These are phyloP conservation scores for Rhizophlyctis rosea DNA, from an alignment of 192 early-diverging fungal species.

Conservation along the genomic window DNA sequence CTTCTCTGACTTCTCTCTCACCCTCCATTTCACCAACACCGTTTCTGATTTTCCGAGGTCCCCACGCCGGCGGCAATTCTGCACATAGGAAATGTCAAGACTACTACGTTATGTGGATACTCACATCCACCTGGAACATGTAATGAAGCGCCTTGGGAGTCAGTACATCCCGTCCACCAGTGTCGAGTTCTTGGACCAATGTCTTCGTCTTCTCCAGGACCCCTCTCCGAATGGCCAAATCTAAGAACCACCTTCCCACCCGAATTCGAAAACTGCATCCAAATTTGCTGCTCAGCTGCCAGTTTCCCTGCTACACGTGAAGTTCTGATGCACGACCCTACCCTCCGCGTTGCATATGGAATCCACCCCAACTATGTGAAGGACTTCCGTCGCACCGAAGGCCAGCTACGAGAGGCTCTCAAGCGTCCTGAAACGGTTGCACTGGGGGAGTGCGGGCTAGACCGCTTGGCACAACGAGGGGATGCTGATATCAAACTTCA, in stretches of 20 bases:
- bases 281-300: neutral
- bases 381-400: conserved; percentile 2
- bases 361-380: conserved; percentile 7
- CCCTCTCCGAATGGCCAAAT: neutral
- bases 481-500: neutral
- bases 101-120: conserved; percentile 7
- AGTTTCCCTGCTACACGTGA: neutral
- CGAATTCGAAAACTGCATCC: neutral
- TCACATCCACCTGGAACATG: neutral
- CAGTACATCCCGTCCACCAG: too few relatives aligned
- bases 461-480: neutral
- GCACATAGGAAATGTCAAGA: too few relatives aligned
- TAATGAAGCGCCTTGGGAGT: neutral
- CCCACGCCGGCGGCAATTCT: too few relatives aligned
- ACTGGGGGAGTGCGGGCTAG: conserved; percentile 14
- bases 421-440: conserved; percentile 8
- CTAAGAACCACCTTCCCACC: neutral
- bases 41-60: too few relatives aligned
- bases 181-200: too few relatives aligned
- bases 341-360: conserved; percentile 6
- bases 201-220: too few relatives aligned
- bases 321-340: neutral
- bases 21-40: too few relatives aligned
- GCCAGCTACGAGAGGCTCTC: conserved; percentile 3
- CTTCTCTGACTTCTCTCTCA: too few relatives aligned